Conservation (phyloP, 1,284 basidiomycete genomes). For the Cryptococcus jaspeensis region DNA sequence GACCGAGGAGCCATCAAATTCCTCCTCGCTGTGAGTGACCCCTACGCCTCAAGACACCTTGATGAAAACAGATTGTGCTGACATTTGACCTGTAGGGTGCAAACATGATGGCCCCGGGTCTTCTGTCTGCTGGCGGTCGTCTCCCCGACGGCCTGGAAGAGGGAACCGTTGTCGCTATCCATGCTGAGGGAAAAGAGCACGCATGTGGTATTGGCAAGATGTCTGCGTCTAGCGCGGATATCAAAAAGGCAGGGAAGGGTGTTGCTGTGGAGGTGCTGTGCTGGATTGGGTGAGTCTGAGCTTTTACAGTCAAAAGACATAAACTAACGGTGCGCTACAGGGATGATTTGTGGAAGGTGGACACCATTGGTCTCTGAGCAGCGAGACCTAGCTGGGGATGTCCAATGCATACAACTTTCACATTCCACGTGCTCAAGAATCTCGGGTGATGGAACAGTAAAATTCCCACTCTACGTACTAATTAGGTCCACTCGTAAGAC, state of each 20-base stretch:
- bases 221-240: constrained; percentile 82
- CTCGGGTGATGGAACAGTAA: too few relatives aligned
- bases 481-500: too few relatives aligned
- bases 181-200: constrained; percentile 95
- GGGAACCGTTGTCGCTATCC: constrained; percentile 76
- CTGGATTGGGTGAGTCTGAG: constrained; percentile 50
- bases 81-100: constrained; percentile 58
- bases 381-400: neutral
- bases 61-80: neutral
- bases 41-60: too few relatives aligned
- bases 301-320: neutral
- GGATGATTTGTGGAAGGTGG: constrained; percentile 82
- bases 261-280: constrained; percentile 80
- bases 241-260: constrained; percentile 83
- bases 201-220: constrained; percentile 84
- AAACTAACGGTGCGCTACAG: constrained; percentile 53
- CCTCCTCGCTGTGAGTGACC: constrained; percentile 64
- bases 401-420: neutral
- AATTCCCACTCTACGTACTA: too few relatives aligned
- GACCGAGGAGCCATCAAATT: constrained; percentile 98
- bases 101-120: constrained; percentile 95
- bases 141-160: constrained; percentile 77
- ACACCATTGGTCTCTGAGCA: constrained; percentile 57
- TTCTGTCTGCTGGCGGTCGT: constrained; percentile 86
- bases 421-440: too few relatives aligned